These are phyloP conservation scores for Tetracentron sinense DNA, from an alignment of 164 flowering plant genomes.

Conservation along the genomic window DNA sequence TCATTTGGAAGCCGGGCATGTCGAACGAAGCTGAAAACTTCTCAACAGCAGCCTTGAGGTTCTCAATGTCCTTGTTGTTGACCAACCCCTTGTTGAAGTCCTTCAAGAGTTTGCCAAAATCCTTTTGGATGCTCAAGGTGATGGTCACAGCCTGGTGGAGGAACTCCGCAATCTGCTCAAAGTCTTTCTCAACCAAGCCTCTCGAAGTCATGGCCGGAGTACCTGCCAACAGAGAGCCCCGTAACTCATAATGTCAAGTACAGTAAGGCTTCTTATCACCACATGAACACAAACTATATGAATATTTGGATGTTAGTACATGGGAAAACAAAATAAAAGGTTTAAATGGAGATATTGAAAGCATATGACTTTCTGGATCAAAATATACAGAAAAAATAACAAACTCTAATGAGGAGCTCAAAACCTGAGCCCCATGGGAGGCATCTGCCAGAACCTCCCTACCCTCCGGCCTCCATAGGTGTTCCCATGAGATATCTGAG, in stretches of 20 bases:
- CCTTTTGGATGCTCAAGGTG: conserved; percentile 25
- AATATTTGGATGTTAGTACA: too few relatives aligned
- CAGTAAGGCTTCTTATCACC: too few relatives aligned
- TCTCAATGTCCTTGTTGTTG: conserved; percentile 28
- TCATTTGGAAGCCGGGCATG: conserved; percentile 34
- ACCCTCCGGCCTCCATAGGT: neutral
- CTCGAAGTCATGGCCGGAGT: conserved; percentile 41
- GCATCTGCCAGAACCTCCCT: neutral
- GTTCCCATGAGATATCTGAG: neutral
- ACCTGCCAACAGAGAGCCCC: conserved; percentile 14
- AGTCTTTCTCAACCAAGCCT: conserved; percentile 35
- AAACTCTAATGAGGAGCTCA: too few relatives aligned
- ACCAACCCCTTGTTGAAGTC: conserved; percentile 26
- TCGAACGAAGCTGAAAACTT: conserved; percentile 35
- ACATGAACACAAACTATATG: too few relatives aligned
- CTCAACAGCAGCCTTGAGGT: conserved; percentile 31
- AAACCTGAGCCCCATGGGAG: too few relatives aligned
- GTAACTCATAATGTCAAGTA: neutral
- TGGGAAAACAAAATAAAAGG: too few relatives aligned
- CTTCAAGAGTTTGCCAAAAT: conserved; percentile 27
- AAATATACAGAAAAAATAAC: too few relatives aligned
- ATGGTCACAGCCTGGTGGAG: conserved; percentile 31
- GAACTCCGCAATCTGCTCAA: conserved; percentile 33
- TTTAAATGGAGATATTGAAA: too few relatives aligned
- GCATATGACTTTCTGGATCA: too few relatives aligned